These are phyloP conservation scores for Fusarium odoratissimum DNA, from an alignment of 2,329 filamentous ascomycete genomes.

Conservation along the genomic window DNA sequence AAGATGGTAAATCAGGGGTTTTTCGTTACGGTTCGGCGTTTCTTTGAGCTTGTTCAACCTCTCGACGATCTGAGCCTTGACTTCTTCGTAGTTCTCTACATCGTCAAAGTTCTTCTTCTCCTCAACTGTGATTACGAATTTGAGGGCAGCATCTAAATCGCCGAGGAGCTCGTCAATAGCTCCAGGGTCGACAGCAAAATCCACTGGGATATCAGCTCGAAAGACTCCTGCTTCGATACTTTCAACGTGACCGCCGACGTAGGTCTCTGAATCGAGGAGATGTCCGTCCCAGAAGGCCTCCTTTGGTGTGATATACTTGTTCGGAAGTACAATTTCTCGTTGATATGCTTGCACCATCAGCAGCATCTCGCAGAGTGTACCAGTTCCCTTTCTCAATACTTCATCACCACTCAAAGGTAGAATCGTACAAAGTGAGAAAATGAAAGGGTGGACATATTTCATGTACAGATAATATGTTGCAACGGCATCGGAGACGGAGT, in stretches of 20 bases:
- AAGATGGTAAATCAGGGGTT: constrained; percentile 95
- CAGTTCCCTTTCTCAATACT: constrained; percentile 92
- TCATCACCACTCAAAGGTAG: constrained; percentile 93
- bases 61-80: constrained; percentile 83
- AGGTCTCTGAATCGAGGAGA: constrained; percentile 94
- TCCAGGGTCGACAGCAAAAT: constrained; percentile 88
- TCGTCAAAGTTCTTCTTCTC: constrained; percentile 86
- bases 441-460: constrained; percentile 99
- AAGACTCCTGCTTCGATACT: constrained; percentile 99
- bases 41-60: constrained; percentile 78
- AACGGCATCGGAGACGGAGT: constrained; percentile 98
- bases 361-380: constrained; percentile 99
- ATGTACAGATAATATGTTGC: constrained; percentile 99
- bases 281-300: constrained; percentile 98
- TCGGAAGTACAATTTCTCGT: constrained; percentile 90
- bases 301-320: constrained; percentile 91
- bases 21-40: constrained; percentile 85
- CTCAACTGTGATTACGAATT: constrained; percentile 87
- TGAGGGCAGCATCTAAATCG: constrained; percentile 88
- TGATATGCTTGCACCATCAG: constrained; percentile 98
- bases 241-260: constrained; percentile 97
- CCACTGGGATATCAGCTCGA: constrained; percentile 92
- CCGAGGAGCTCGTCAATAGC: constrained; percentile 89
- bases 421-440: constrained; percentile 98
- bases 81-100: constrained; percentile 83